Conservation (phyloP, 2,329 filamentous ascomycete genomes). For the Rhexocercosporidium sp. region DNA sequence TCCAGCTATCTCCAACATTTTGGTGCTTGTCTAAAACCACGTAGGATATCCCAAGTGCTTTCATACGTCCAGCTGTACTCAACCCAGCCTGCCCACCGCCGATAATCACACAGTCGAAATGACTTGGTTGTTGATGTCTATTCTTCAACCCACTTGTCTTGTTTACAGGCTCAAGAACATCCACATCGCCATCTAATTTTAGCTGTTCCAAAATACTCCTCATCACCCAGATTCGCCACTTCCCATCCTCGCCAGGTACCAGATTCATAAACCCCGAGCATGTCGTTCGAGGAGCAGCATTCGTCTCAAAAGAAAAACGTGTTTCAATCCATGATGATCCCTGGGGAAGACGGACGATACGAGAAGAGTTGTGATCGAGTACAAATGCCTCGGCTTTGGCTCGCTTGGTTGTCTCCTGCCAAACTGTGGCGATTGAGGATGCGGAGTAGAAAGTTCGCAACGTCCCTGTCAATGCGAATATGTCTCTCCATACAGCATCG, state of each 20-base stretch:
- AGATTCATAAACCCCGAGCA: slow-evolving; percentile 21
- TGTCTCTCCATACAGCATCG: slow-evolving; percentile 26
- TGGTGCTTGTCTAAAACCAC: slow-evolving; percentile 62
- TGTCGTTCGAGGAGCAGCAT: slow-evolving; percentile 10
- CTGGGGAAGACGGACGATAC: slow-evolving; percentile 14
- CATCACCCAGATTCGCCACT: slow-evolving; percentile 29
- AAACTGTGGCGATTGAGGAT: slow-evolving; percentile 15
- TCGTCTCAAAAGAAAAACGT: slow-evolving; percentile 25
- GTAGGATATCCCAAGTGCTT: slow-evolving; percentile 59
- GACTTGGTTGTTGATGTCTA: neutral
- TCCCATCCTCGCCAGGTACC: slow-evolving; percentile 11
- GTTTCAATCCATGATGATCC: slow-evolving; percentile 20
- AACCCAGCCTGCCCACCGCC: slow-evolving; percentile 66
- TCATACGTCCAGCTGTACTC: slow-evolving; percentile 60
- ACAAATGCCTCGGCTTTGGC: slow-evolving; percentile 12
- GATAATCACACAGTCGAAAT: slow-evolving; percentile 35
- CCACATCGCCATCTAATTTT: slow-evolving; percentile 18
- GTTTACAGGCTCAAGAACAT: slow-evolving; percentile 13
- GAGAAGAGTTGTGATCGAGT: neutral
- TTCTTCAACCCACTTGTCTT: neutral
- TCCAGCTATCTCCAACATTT: slow-evolving; percentile 66
- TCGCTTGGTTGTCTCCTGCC: slow-evolving; percentile 18
- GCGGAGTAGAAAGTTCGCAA: slow-evolving; percentile 26
- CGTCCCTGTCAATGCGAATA: slow-evolving; percentile 26
- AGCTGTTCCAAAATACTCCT: slow-evolving; percentile 25